Evolutionary conservation across 805 yeast genomes (phyloP).

Genomic region (Metschnikowia vanudenii): DNA sequence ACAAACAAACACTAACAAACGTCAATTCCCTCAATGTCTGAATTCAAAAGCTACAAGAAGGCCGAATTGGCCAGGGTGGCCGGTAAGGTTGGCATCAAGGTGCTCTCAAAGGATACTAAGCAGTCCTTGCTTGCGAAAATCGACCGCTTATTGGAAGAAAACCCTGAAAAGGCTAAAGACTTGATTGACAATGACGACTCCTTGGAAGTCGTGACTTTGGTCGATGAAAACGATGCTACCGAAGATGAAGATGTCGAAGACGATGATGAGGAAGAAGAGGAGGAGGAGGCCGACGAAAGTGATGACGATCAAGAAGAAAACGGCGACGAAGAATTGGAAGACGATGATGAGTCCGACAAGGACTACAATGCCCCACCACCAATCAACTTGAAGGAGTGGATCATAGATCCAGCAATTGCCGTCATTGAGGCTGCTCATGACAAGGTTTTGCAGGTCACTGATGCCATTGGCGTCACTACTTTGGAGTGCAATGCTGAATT

Average conservation of each 20-base stretch:
- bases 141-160: slow-evolving; percentile 26
- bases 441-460: slow-evolving; percentile 32
- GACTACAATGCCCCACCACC: slow-evolving; percentile 42
- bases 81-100: slow-evolving; percentile 34
- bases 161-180: slow-evolving; percentile 26
- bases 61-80: slow-evolving; percentile 40
- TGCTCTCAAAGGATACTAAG: slow-evolving; percentile 41
- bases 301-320: slow-evolving; percentile 13
- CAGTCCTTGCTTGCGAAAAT: slow-evolving; percentile 40
- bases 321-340: slow-evolving; percentile 27
- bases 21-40: slow-evolving; percentile 28
- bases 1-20: neutral
- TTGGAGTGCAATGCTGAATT: slow-evolving; percentile 36
- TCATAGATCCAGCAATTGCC: slow-evolving; percentile 39
- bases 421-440: slow-evolving; percentile 26
- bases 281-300: slow-evolving; percentile 15
- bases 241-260: slow-evolving; percentile 32
- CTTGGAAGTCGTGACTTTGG: slow-evolving; percentile 36
- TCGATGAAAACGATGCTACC: slow-evolving; percentile 29
- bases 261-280: slow-evolving; percentile 15
- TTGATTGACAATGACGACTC: slow-evolving; percentile 23
- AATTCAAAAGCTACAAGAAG: slow-evolving; percentile 35
- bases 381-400: slow-evolving; percentile 35
- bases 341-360: slow-evolving; percentile 35
- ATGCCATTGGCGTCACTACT: slow-evolving; percentile 35